These are phyloP conservation scores for Gillenia trifoliata DNA, from an alignment of 306 rosid genomes.

Conservation along the genomic window DNA sequence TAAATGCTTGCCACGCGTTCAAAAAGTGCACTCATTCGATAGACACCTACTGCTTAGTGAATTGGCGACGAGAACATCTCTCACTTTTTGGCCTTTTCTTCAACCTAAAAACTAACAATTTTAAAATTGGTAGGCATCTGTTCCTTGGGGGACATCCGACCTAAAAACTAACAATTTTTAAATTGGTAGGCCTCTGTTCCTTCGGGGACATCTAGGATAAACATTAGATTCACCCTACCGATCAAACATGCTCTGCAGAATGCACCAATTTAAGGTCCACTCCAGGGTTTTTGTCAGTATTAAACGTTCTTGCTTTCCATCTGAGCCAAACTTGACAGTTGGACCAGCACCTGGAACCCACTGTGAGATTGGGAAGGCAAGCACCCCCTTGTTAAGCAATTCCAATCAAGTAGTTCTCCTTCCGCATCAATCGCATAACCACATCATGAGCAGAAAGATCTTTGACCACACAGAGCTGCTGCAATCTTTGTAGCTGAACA, in stretches of 20 bases:
- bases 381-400: conserved; percentile 91
- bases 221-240: conserved; percentile 55
- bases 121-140: conserved; percentile 26
- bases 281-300: conserved; percentile 84
- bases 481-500: conserved; percentile 62
- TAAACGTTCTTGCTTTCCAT: conserved; percentile 48
- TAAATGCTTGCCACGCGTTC: too few relatives aligned
- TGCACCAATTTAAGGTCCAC: conserved; percentile 97
- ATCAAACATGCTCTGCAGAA: conserved; percentile 95
- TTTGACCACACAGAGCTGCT: conserved; percentile 74
- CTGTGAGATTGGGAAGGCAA: conserved; percentile 80
- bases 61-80: too few relatives aligned
- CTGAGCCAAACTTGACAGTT: conserved; percentile 37
- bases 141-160: too few relatives aligned
- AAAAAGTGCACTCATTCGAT: too few relatives aligned
- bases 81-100: too few relatives aligned
- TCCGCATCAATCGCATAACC: conserved; percentile 92
- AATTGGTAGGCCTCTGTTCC: conserved; percentile 29
- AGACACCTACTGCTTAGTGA: too few relatives aligned
- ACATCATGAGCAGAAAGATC: conserved; percentile 90
- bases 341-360: conserved; percentile 98
- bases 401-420: conserved; percentile 90
- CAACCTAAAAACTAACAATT: neutral
- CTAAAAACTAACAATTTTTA: neutral
- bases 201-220: too few relatives aligned